phyloP scores from a whole-genome alignment of 2,329 filamentous ascomycete genomes.

The Aspergillus fumigatus region DNA sequence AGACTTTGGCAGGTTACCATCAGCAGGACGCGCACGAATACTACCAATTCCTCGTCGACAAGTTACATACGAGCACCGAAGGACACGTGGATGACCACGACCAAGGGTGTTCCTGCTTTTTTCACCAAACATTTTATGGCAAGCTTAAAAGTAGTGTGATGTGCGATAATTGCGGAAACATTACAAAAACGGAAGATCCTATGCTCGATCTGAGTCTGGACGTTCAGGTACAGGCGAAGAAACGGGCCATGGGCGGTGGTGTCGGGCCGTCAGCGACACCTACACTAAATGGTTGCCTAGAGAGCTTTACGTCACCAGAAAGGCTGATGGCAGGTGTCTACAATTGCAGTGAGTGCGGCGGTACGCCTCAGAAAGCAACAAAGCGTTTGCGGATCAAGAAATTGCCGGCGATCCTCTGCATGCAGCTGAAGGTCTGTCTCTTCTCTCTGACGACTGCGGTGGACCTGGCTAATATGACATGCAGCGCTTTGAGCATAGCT shows the following conservation, averaged over 20 bases:
- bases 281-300: constrained; percentile 69
- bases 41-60: constrained; percentile 91
- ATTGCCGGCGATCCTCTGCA: constrained; percentile 81
- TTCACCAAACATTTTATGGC: constrained; percentile 92
- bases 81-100: constrained; percentile 58
- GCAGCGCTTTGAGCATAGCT: constrained; percentile 70
- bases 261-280: constrained; percentile 42
- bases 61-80: constrained; percentile 75
- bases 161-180: constrained; percentile 79
- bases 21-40: constrained; percentile 98
- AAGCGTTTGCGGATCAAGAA: constrained; percentile 81
- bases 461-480: constrained; percentile 3
- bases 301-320: constrained; percentile 82
- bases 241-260: constrained; percentile 36
- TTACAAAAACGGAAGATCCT: constrained; percentile 77
- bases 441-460: neutral
- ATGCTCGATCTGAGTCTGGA: constrained; percentile 89
- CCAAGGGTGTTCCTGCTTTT: constrained; percentile 72
- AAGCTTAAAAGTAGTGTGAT: constrained; percentile 87
- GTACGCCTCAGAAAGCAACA: constrained; percentile 67
- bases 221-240: constrained; percentile 67
- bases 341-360: constrained; percentile 74
- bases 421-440: constrained; percentile 76
- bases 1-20: constrained; percentile 80
- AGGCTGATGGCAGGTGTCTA: constrained; percentile 73